Base-by-base conservation (phyloP, 495 filamentous ascomycete species). In the Aspergillus taichungensis region DNA sequence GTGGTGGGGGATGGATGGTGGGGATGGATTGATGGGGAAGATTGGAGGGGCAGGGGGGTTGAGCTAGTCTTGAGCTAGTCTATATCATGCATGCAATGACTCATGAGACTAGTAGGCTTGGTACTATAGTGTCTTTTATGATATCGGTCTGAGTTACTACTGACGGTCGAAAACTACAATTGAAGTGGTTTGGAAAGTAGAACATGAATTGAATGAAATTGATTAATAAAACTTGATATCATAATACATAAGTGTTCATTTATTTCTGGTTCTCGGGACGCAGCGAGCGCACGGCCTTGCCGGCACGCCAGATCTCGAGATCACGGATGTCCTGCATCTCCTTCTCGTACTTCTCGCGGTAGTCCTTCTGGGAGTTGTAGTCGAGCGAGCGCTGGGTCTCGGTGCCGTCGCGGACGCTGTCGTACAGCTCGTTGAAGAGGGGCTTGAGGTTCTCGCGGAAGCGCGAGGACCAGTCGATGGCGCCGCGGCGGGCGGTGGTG, bases 361-460 rank as follows among this genome's bases (percentile, higher is more conserved):
- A 97, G 70, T 98, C 86, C 52, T 81, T 75, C 68, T 94, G 86
- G 55, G 80, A 80, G 78, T 95, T 96, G 79, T 90, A 97, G 62
- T 95, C 87, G 61, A 97, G 82, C 41, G 87, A 84, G 62, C 89
- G 80, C 80, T 85, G 74, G 57, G 94, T 98, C 84, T 98, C 94
- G 54, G 75, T 78, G 62, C 92, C 92, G 54, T 83, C 75, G 68
- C 79, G 78, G 55, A 98, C 92, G 53, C 82, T 82, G 71, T 91
- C 81, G 75, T 98, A 98, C 42, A 97, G 84, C 54, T 87, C 74
- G 73, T 95, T 89, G 80, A 98, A 97, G 55, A 98, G 83, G 56
- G 94, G 92, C 82, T 98, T 97, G 67, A 97, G 76, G 53, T 82
- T 88, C 54, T 88, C 84, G 82, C 94, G 95, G 85, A 97, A 97